Conservation (phyloP, 2,329 filamentous ascomycete species). For the Neonectria punicea region DNA sequence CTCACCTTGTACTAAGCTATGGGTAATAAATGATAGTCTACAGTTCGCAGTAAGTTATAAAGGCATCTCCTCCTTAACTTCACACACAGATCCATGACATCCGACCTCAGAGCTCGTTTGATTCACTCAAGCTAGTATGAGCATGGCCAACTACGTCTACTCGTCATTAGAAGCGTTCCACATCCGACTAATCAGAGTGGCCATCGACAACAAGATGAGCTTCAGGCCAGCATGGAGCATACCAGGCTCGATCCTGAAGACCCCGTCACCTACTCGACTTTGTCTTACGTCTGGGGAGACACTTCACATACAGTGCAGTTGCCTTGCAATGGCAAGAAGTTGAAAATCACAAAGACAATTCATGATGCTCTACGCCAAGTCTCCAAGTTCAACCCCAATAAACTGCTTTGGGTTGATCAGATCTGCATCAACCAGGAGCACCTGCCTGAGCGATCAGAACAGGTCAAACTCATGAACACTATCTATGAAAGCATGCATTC, state of each 20-base stretch:
- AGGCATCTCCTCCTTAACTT: not conserved
- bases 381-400: slow-evolving; percentile 19
- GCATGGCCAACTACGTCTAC: slow-evolving; percentile 20
- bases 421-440: slow-evolving; percentile 34
- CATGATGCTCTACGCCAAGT: slow-evolving; percentile 23
- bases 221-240: slow-evolving; percentile 25
- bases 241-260: slow-evolving; percentile 24
- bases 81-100: not conserved
- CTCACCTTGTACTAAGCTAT: no score
- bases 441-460: slow-evolving; percentile 21
- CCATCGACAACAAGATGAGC: not conserved
- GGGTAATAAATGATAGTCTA: no score
- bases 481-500: slow-evolving; percentile 32
- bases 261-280: slow-evolving; percentile 26
- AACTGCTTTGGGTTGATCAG: slow-evolving; percentile 33
- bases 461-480: slow-evolving; percentile 32
- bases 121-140: not conserved
- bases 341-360: slow-evolving; percentile 25
- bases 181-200: slow-evolving; percentile 27
- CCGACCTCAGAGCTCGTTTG: not conserved
- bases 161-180: slow-evolving; percentile 14
- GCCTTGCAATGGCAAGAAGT: slow-evolving; percentile 16
- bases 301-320: slow-evolving; percentile 1
- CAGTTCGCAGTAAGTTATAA: not conserved
- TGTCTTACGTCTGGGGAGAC: slow-evolving; percentile 33